Percentiles rank a stretch among this genome's conserved stretches.
phyloP scores from a whole-genome alignment of 1,139 yeast species.

The Pichiaceae sp. region DNA sequence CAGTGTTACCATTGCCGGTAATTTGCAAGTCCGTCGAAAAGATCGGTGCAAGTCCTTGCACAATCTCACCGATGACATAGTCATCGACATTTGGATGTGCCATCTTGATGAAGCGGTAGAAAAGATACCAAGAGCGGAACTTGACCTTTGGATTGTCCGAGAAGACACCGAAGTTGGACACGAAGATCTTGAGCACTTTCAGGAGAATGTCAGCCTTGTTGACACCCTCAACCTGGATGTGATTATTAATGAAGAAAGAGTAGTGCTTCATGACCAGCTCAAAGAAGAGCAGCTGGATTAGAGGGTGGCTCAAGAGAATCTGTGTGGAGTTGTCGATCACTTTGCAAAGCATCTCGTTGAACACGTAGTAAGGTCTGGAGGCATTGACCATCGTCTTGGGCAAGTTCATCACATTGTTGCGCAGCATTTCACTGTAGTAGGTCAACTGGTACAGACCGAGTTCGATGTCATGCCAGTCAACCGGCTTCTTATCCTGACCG shows the following conservation, averaged over 20 bases:
- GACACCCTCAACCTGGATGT: slow-evolving; percentile 26
- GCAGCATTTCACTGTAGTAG: slow-evolving; percentile 70
- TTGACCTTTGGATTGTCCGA: slow-evolving; percentile 66
- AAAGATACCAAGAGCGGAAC: slow-evolving; percentile 83
- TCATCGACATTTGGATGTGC: slow-evolving; percentile 60
- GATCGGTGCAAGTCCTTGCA: slow-evolving; percentile 26
- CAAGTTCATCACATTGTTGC: slow-evolving; percentile 61
- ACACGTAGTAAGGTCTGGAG: slow-evolving; percentile 53
- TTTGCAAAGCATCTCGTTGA: slow-evolving; percentile 56
- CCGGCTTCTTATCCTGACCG: slow-evolving; percentile 7
- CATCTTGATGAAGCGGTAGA: slow-evolving; percentile 71
- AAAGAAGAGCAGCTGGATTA: slow-evolving; percentile 72
- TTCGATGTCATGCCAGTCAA: slow-evolving; percentile 76
- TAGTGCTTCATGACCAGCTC: slow-evolving; percentile 81
- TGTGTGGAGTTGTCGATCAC: slow-evolving; percentile 44
- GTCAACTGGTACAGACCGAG: slow-evolving; percentile 77
- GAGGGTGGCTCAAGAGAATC: slow-evolving; percentile 54
- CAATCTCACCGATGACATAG: slow-evolving; percentile 39
- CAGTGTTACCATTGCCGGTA: slow-evolving; percentile 13
- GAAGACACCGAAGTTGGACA: slow-evolving; percentile 75
- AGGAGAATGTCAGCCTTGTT: slow-evolving; percentile 45
- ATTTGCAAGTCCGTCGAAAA: slow-evolving; percentile 18
- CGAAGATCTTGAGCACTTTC: slow-evolving; percentile 66
- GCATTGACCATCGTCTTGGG: slow-evolving; percentile 55
- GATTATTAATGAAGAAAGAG: slow-evolving; percentile 45